Percentiles rank a stretch among this genome's conserved stretches.
Conservation (phyloP, 805 yeast genomes). For the Sugiyamaella smithiae region DNA sequence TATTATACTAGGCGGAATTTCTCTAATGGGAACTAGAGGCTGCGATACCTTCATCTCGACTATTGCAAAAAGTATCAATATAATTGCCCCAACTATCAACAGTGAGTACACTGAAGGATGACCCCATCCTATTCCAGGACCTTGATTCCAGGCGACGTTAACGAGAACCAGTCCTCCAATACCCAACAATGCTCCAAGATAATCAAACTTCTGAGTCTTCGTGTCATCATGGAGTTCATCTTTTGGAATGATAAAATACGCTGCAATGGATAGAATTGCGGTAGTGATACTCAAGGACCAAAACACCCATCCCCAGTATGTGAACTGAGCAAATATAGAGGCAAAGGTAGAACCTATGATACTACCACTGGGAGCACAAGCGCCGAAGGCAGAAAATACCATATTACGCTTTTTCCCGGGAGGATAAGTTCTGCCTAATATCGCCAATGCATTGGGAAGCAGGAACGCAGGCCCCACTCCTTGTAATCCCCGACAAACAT, state of each 20-base stretch:
- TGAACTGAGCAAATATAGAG: conserved; percentile 45
- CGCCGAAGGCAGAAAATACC: conserved; percentile 56
- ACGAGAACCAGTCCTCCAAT: conserved; percentile 58
- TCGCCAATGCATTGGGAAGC: conserved; percentile 60
- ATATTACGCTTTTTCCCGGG: conserved; percentile 50
- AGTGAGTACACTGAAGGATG: conserved; percentile 55
- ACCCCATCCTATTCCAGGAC: conserved; percentile 68
- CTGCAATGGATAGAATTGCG: conserved; percentile 32
- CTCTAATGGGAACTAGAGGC: conserved; percentile 55
- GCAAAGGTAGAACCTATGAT: conserved; percentile 53
- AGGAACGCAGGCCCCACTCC: conserved; percentile 62
- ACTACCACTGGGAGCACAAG: conserved; percentile 63
- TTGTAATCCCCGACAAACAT: conserved; percentile 55
- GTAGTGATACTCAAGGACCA: conserved; percentile 47
- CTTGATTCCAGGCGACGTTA: conserved; percentile 73
- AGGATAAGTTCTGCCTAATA: conserved; percentile 43
- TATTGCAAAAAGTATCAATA: conserved; percentile 45
- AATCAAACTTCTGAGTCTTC: conserved; percentile 39
- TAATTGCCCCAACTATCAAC: conserved; percentile 48
- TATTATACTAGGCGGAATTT: conserved; percentile 45
- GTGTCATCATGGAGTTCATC: conserved; percentile 21
- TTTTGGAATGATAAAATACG: conserved; percentile 41
- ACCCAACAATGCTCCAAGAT: conserved; percentile 55
- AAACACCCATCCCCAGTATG: conserved; percentile 58
- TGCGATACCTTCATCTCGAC: conserved; percentile 46